Base-by-base conservation (phyloP, 2,329 filamentous ascomycete genomes). In the Beauveria brongniartii region DNA sequence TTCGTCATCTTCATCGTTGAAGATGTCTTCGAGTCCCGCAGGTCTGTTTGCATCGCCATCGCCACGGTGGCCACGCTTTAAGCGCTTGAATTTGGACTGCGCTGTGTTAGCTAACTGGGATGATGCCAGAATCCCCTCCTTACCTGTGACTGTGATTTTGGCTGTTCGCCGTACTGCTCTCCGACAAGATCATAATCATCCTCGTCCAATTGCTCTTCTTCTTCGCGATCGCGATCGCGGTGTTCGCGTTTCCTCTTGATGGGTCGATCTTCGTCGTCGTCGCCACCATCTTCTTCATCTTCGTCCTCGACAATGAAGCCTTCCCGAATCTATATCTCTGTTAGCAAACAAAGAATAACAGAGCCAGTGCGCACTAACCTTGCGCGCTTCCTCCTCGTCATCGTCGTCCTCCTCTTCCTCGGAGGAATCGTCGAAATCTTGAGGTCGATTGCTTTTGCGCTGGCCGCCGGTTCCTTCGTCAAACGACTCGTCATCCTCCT, bases 151-250 rank as follows among this genome's bases (percentile, higher is more conserved):
- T 86, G 79, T 34, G 85, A 78, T 68, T 86, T 86, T 22, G 85
- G 83, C 68, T 71, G 69, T 59, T 73, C 88, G 1, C 87, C 87
- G 65, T 87, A 85, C 65, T 87, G 86, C 71, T 95, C 90, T 56
- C 92, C 92, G 67, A 99, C 97, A 61, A 99, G 81, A 71, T 97
- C 94, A 62, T 99, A 76, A 80, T 99, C 94, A 73, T 99, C 94
- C 67, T 97, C 93, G 67, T 97, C 94, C 9, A 99, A 84, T 63
- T 91, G 90, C 63, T 93, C 92, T 70, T 96, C 91, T 64, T 91
- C 87, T 69, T 91, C 90, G 61, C 90, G 87, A 71, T 95, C 89
- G 55, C 82, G 77, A 71, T 95, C 89, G 55, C 82, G 77, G 62
- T 85, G 79, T 69, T 91, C 86, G 67, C 91, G 87, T 78, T 94